Evolutionary conservation across 306 rosid genomes (phyloP).

Genomic region (Canavalia gladiata): DNA sequence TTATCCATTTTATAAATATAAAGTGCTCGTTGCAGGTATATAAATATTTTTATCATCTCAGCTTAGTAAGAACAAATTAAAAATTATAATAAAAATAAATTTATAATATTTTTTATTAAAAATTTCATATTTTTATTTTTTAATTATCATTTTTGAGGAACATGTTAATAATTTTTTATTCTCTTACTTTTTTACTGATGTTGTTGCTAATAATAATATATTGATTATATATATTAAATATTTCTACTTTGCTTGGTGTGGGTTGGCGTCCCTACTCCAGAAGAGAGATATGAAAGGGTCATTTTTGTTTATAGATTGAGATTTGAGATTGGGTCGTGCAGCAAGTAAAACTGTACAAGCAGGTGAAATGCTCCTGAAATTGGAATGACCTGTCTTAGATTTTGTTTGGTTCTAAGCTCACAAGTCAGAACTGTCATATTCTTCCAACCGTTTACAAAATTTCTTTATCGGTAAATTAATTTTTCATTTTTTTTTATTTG

Average conservation of each 20-base stretch:
- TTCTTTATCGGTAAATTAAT: background rate
- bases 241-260: constrained; percentile 36
- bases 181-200: too few relatives aligned
- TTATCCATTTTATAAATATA: too few relatives aligned
- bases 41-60: too few relatives aligned
- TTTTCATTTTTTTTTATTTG: background rate
- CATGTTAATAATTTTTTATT: too few relatives aligned
- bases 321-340: constrained; percentile 29
- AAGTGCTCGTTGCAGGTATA: too few relatives aligned
- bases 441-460: background rate
- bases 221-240: constrained; percentile 16
- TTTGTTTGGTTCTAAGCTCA: background rate
- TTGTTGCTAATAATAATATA: background rate
- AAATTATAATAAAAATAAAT: too few relatives aligned
- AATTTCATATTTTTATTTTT: too few relatives aligned
- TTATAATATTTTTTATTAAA: too few relatives aligned
- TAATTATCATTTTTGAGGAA: too few relatives aligned
- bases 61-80: too few relatives aligned
- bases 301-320: background rate
- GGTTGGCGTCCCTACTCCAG: constrained; percentile 18
- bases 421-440: constrained; percentile 23
- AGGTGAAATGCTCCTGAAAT: background rate
- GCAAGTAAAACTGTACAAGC: constrained; percentile 1
- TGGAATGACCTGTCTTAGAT: background rate
- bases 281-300: constrained; percentile 14